These are phyloP conservation scores for Globisporangium paroecandrum DNA, from an alignment of 352 stramenopile genomes.

Conservation along the genomic window DNA sequence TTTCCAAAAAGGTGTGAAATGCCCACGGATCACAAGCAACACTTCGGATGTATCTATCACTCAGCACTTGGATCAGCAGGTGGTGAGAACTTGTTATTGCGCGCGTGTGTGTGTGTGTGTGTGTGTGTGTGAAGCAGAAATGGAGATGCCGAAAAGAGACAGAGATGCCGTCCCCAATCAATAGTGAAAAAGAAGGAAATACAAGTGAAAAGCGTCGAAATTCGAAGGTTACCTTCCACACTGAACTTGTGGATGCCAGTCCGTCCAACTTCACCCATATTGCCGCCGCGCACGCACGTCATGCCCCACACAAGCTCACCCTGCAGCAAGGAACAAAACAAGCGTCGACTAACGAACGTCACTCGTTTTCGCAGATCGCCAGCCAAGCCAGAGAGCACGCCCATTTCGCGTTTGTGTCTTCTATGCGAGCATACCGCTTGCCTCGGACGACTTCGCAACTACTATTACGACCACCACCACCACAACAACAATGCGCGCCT, in stretches of 20 bases:
- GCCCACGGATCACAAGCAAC: too few relatives aligned
- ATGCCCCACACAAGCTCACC: not conserved
- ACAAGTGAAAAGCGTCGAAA: not conserved
- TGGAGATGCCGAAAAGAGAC: too few relatives aligned
- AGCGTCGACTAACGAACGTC: not conserved
- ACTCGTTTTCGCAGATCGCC: not conserved
- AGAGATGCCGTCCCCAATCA: too few relatives aligned
- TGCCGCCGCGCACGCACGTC: not conserved
- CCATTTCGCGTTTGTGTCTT: not conserved
- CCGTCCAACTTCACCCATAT: constrained; percentile 5
- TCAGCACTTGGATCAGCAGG: too few relatives aligned
- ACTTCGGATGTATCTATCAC: too few relatives aligned
- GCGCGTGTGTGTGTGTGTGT: too few relatives aligned
- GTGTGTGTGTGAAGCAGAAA: too few relatives aligned
- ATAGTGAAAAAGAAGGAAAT: not conserved
- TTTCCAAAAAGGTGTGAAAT: not conserved
- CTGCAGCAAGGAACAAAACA: not conserved
- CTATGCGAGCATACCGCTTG: not conserved
- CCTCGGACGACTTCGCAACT: not conserved
- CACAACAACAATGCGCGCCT: not conserved
- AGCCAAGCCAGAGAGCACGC: not conserved
- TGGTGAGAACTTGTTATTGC: too few relatives aligned
- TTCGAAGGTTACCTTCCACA: not conserved
- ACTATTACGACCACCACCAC: not conserved
- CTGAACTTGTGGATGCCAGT: not conserved